Base-by-base conservation (phyloP, 148 eudicot species). In the Rhododendron ferrugineum region DNA sequence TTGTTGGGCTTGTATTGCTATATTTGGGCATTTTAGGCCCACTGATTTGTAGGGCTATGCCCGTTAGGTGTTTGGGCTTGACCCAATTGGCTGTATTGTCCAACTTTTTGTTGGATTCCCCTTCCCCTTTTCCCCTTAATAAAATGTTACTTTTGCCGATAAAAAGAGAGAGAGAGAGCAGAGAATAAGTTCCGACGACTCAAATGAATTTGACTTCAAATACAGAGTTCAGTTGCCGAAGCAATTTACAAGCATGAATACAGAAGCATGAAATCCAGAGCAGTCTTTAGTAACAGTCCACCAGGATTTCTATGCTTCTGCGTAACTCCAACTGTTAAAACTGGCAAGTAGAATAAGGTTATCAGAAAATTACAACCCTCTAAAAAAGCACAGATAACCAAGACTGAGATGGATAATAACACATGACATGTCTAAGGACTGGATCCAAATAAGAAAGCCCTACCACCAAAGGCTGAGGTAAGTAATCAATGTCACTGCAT, bases 401-500 rank as follows among this genome's bases (percentile, higher is more conserved):
- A 34, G 4, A 26, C 37, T 75, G 18, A 1, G 37, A 47, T 44
- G 72, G 64, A 66, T 56, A 84, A 22, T 32, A 1, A 32, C 78
- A 80, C 64, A 14, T 15, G 20, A 83, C 13, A 37, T 34, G 32
- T 62, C 64, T 40, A 56, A 83, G 11, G 58, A 9, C 66, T 68
- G 47, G 14, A 28, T 85, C 40, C 34, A 15, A 28, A 79, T 80
- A 81, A 87, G 68, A 40, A 80, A 73, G 18, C 78, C 92, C 89
- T 89, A 96, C 99, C 99, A 96, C 99, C 99, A 96, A 86, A 96
- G 93, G 84, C 92, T 85, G 84, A 95, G 80, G 88, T 96, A 96
- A 78, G 98, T 95, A 86, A 89, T 85, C 89, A 96, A 86, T 80
- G 98, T 95, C 85, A 96, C 96, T 54, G 88, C 78, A 87, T 95